phyloP scores from a whole-genome alignment of 176 grass and related monocot species.

The Saccharum spontaneum region DNA sequence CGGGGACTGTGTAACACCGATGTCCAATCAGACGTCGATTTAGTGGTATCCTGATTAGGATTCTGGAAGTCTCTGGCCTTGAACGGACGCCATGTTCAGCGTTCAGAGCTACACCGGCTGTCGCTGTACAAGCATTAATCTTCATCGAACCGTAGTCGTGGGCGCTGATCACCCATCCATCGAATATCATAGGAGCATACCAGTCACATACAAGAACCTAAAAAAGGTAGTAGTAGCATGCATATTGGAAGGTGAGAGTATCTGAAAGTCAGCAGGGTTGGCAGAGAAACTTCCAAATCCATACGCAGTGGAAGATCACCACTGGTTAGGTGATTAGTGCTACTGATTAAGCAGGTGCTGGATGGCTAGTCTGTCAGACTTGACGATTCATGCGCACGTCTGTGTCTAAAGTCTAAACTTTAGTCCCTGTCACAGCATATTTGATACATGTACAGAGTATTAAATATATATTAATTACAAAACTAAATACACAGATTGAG shows the following conservation, averaged over 20 bases:
- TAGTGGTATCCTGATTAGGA: not conserved
- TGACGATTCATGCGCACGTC: no score
- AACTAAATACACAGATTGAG: no score
- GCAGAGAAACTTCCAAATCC: not conserved
- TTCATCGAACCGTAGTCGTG: not conserved
- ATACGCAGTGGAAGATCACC: not conserved
- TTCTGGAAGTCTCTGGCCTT: slow-evolving; percentile 34
- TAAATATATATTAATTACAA: no score
- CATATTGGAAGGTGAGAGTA: slow-evolving; percentile 19
- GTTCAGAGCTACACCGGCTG: not conserved
- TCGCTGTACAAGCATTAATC: slow-evolving; percentile 20
- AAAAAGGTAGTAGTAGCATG: not conserved
- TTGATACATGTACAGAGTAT: no score
- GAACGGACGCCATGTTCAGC: not conserved
- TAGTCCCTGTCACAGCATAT: no score
- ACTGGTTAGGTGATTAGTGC: not conserved
- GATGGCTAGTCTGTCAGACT: slow-evolving; percentile 1
- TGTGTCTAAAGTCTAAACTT: no score
- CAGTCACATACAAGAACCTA: not conserved
- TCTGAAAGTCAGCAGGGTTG: slow-evolving; percentile 24
- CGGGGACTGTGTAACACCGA: not conserved
- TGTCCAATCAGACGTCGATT: slow-evolving; percentile 6
- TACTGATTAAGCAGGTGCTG: slow-evolving; percentile 15
- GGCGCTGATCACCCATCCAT: not conserved
- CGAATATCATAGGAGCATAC: not conserved